Conservation (phyloP, 2,329 filamentous ascomycete species). For the Pseudogymnoascus destructans region DNA sequence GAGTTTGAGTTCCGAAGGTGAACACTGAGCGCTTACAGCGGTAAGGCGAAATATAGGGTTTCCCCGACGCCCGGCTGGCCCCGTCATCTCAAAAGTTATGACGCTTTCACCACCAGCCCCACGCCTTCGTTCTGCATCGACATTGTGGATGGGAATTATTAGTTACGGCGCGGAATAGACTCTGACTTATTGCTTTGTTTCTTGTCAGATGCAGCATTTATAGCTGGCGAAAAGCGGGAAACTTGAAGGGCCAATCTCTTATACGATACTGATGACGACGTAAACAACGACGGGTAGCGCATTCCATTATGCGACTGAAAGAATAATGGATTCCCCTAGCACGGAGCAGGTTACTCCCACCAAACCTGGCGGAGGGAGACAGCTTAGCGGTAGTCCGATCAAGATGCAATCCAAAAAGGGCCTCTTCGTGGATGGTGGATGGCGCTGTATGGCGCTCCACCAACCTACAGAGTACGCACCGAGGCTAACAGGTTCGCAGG, state of each 20-base stretch:
- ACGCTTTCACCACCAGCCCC: background rate
- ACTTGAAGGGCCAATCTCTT: background rate
- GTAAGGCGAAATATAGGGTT: background rate
- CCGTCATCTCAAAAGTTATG: background rate
- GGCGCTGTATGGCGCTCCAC: slow-evolving; percentile 27
- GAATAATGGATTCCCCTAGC: background rate
- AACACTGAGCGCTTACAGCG: too few species aligned
- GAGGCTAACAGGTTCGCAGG: slow-evolving; percentile 23
- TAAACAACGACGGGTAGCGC: background rate
- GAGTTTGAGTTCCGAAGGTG: background rate
- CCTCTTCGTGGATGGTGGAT: slow-evolving; percentile 26
- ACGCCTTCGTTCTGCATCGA: background rate
- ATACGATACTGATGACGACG: background rate
- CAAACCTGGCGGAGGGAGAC: background rate
- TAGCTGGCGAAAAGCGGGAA: background rate
- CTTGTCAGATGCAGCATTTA: background rate
- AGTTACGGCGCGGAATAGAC: background rate
- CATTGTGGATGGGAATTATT: background rate
- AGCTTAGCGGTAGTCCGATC: background rate
- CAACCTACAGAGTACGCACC: background rate
- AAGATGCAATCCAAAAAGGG: slow-evolving; percentile 17
- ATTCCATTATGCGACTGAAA: background rate
- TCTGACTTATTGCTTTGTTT: background rate
- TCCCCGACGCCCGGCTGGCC: background rate
- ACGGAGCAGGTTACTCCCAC: background rate